Evolutionary conservation across 352 stramenopile genomes (phyloP), one percentile per base, ranked within the genome.

Genomic region (Phytophthora niederhauseri): DNA sequence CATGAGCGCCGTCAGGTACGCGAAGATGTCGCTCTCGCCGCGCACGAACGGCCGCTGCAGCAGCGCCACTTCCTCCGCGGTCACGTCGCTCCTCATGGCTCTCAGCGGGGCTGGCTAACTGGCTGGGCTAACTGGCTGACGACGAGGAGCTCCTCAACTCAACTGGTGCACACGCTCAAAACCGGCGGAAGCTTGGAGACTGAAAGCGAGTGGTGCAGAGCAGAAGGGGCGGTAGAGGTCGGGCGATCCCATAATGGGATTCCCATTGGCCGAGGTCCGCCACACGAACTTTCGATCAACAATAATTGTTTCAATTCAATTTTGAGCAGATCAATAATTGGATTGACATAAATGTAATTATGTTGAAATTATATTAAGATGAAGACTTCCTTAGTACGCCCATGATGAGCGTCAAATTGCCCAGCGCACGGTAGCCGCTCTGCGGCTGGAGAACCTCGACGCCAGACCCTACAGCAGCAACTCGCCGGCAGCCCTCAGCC

Each of bases 1-100:
- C 81, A 92, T 92, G 49, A 92, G 72, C 63, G 84, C 84, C 51
- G 80, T 84, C 43, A 92, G 67, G 66, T 92, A 92, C 76, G 73
- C 70, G 58, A 92, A 92, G 70, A 92, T 81, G 80, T 92, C 84
- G 43, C 65, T 89, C 73, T 90, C 75, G n/a, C 81, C 84, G 49
- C 84, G 84, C 54, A 88, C 68, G 63, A 88, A 92, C 65, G 84
- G 84, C 46, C 70, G 68, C 66, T 85, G 73, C 30, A 92, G 76
- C 70, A 92, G 77, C 26, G 74, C 76, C 31, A 77, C 51, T 48
- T 88, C 80, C 49, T 68, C 68, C 2, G 65, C 67, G 14, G 74
- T 89, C 62, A 75, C 75, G 20, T 77, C 68, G 52, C 58, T 69
- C 64, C 64, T 50, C 68, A 72, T 76, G 26, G 12, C 4, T 48